Evolutionary conservation across 2,329 filamentous ascomycete species (phyloP), one percentile per base, ranked within the genome.

Genomic region (Teratosphaeria zuluensis): DNA sequence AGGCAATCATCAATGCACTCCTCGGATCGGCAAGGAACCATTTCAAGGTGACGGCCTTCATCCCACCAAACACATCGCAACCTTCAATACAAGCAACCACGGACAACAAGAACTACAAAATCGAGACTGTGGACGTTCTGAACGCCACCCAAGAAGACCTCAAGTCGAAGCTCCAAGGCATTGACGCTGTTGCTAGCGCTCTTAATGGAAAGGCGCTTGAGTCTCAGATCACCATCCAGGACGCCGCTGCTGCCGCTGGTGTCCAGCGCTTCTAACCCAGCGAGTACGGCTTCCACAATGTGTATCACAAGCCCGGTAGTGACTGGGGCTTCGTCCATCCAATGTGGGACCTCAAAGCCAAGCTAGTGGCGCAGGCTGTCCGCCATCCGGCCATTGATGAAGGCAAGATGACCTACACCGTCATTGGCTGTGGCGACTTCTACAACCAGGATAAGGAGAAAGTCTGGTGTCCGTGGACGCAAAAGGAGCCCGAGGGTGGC

Each of bases 361-460:
- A 46, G 32, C 21, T 46, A 11, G 19, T 55, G 8, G 54, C 33
- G n/a, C 21, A 24, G n/a, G 54, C 54, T 2, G 16, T 55, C 9
- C 54, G 38, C 19, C 54, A 55, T 46, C 32, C 32, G 21, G 54
- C 54, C 19, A 55, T 55, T 3, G 32, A 55, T 21, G 7, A 21
- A 21, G 54, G 54, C 9, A 24, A 46, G 32, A 55, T 55, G 54
- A 55, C 31, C 32, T 55, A 55, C 16, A 55, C 54, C 32, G 16
- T 55, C 11, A 55, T 55, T 32, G 54, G 54, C 54, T 55, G 54
- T 19, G 54, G 54, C 35, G 54, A 55, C 54, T 55, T 55, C 21
- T 48, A 55, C 54, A 46, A 55, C 32, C 54, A 55, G 30, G 54
- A 46, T 16, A 16, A 21, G 19, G 54, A 55, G 54, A 24, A 21